Evolutionary conservation across 305 asterid species (phyloP).

Genomic region (Ruellia speciosa): DNA sequence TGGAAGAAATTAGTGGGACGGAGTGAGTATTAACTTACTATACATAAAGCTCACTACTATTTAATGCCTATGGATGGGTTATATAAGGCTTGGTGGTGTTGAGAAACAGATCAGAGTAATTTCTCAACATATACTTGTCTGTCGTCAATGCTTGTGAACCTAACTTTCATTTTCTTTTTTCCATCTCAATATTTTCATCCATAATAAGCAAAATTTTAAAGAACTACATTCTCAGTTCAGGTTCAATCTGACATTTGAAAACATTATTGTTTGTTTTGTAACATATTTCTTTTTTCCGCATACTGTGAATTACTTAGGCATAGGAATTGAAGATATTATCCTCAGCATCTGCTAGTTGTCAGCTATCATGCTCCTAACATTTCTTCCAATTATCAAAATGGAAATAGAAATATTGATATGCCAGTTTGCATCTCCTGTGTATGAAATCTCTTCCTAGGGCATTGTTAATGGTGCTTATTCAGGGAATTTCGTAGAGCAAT

Average conservation of each 20-base stretch:
- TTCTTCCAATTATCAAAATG: not conserved
- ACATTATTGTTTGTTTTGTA: not conserved
- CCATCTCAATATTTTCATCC: not conserved
- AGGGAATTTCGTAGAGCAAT: constrained; percentile 10
- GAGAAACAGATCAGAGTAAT: not conserved
- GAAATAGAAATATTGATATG: not conserved
- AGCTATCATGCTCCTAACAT: not conserved
- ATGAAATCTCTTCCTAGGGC: constrained; percentile 7
- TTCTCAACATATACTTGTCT: not conserved
- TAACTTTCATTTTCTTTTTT: constrained; percentile 7
- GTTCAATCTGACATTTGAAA: too few relatives aligned
- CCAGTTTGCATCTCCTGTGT: constrained; percentile 9
- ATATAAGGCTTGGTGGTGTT: too few relatives aligned
- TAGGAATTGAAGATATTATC: not conserved
- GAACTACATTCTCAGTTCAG: too few relatives aligned
- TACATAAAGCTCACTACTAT: constrained; percentile 12
- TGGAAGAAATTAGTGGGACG: too few relatives aligned
- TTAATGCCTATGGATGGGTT: constrained; percentile 6
- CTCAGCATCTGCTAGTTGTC: constrained; percentile 10
- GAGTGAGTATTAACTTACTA: constrained; percentile 1
- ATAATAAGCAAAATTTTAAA: not conserved
- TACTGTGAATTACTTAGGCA: constrained; percentile 7
- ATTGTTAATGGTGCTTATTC: constrained; percentile 5
- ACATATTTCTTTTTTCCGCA: not conserved
- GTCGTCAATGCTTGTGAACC: not conserved